These are phyloP conservation scores for Eucalyptus decipiens DNA, from an alignment of 345 rosid genomes.

Conservation along the genomic window DNA sequence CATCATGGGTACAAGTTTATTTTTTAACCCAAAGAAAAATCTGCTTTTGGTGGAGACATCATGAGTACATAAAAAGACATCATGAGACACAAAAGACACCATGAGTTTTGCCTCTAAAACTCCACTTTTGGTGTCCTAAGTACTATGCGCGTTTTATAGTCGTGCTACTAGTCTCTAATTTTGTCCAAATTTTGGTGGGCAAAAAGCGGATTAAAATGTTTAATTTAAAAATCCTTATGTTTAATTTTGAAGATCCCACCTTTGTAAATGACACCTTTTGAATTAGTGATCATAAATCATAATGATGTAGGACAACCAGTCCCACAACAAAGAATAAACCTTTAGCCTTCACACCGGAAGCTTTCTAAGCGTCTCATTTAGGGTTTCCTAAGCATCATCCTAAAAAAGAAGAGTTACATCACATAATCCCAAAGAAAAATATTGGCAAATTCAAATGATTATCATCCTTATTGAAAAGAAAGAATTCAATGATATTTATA, in stretches of 20 bases:
- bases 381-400: neutral
- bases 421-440: neutral
- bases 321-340: neutral
- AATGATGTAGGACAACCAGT: neutral
- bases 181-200: neutral
- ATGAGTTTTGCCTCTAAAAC: neutral
- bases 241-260: neutral
- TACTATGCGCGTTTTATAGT: neutral
- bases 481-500: accelerated
- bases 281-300: neutral
- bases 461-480: neutral
- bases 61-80: neutral
- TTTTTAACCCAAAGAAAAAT: neutral
- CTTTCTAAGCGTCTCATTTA: neutral
- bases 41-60: neutral
- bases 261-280: neutral
- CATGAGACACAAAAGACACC: too few species aligned
- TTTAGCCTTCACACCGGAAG: neutral
- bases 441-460: neutral
- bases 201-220: neutral
- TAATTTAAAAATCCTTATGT: neutral
- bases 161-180: neutral
- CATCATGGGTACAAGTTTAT: neutral
- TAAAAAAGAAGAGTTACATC: neutral
- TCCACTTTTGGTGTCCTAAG: neutral